Evolutionary conservation across 352 stramenopile genomes (phyloP).

Genomic region (Phytophthora megakarya): DNA sequence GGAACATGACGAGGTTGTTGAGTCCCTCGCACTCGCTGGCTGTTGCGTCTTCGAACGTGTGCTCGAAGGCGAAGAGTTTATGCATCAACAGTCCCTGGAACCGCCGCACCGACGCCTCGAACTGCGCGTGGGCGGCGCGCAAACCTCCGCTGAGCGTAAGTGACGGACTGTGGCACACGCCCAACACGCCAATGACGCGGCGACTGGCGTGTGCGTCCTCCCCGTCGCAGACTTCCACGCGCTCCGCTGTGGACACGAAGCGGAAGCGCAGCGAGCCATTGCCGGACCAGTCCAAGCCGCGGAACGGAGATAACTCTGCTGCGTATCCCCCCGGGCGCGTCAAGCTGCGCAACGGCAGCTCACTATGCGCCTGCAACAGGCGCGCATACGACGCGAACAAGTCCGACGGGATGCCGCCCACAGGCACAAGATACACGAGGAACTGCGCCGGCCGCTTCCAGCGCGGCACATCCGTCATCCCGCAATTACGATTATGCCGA

Average conservation of each 20-base stretch:
- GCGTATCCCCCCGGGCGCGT: conserved; percentile 79
- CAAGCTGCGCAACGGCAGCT: conserved; percentile 68
- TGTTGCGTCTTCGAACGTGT: conserved; percentile 66
- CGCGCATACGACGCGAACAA: conserved; percentile 62
- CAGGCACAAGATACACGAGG: conserved; percentile 83
- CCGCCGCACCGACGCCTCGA: conserved; percentile 63
- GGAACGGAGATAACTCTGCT: conserved; percentile 83
- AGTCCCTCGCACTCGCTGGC: conserved; percentile 64
- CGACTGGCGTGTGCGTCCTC: conserved; percentile 77
- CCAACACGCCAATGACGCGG: conserved; percentile 76
- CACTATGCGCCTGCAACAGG: conserved; percentile 60
- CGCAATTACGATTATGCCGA: not conserved
- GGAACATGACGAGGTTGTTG: conserved; percentile 83
- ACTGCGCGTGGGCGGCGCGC: conserved; percentile 63
- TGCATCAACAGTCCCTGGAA: conserved; percentile 77
- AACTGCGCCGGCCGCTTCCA: conserved; percentile 76
- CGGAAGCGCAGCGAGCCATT: conserved; percentile 59
- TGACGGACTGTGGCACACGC: conserved; percentile 80
- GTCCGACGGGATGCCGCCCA: conserved; percentile 65
- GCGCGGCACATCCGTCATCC: conserved; percentile 23
- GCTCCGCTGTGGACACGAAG: conserved; percentile 72
- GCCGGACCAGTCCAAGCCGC: conserved; percentile 70
- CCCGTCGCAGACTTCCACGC: conserved; percentile 59
- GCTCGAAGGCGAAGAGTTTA: conserved; percentile 87
- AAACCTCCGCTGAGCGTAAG: conserved; percentile 49